Percentiles rank a stretch among this genome's conserved stretches.
phyloP scores from a whole-genome alignment of 139 green algal genomes.

The Dunaliella primolecta region DNA sequence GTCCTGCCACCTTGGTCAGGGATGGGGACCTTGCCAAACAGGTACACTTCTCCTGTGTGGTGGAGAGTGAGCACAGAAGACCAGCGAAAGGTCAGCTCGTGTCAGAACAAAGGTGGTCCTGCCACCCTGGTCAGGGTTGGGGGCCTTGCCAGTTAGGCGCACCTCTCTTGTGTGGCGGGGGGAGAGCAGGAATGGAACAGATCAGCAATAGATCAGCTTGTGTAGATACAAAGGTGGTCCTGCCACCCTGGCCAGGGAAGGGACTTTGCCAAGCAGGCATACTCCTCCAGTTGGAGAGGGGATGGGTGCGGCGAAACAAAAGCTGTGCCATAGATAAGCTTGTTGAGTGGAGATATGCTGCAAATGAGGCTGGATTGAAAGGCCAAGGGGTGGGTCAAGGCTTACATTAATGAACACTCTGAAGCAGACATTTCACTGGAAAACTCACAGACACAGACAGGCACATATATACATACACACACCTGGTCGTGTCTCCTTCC shows the following conservation, averaged over 20 bases:
- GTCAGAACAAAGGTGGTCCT: constrained; percentile 11
- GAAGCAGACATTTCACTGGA: neutral
- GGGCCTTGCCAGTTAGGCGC: constrained; percentile 93
- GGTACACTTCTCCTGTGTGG: constrained; percentile 69
- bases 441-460: neutral
- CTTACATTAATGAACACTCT: neutral
- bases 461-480: neutral
- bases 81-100: too few species aligned
- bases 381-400: too few species aligned
- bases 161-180: constrained; percentile 68
- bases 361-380: too few species aligned
- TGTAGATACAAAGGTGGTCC: constrained; percentile 11
- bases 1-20: neutral
- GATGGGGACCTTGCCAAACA: constrained; percentile 90
- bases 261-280: constrained; percentile 93
- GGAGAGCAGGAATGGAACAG: too few species aligned
- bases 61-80: too few species aligned
- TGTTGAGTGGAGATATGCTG: too few species aligned
- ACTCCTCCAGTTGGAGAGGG: constrained; percentile 67
- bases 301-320: too few species aligned
- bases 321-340: too few species aligned
- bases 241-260: neutral
- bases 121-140: neutral
- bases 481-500: too few species aligned
- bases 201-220: too few species aligned